Evolutionary conservation across 1,139 yeast genomes (phyloP).

Genomic region (Diutina mesorugosa): DNA sequence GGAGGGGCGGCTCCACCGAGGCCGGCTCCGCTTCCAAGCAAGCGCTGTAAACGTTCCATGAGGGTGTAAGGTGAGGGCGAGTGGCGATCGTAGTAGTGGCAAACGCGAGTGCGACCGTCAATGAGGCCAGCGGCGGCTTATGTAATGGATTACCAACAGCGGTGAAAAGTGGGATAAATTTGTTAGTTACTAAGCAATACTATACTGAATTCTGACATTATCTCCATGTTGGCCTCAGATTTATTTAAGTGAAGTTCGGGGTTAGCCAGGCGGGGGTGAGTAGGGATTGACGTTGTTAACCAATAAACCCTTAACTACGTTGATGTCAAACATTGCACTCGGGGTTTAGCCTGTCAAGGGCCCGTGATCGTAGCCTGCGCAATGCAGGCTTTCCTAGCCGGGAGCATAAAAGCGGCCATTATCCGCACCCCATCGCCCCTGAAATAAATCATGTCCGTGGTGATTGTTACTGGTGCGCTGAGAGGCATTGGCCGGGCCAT

Average conservation of each 20-base stretch:
- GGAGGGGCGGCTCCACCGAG: slow-evolving; percentile 38
- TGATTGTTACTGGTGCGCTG: slow-evolving; percentile 62
- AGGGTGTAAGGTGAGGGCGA: slow-evolving; percentile 1
- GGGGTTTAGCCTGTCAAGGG: not conserved
- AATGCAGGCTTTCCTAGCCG: not conserved
- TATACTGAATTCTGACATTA: too few relatives aligned
- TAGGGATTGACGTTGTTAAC: not conserved
- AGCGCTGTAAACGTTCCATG: slow-evolving; percentile 70
- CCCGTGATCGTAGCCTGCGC: not conserved
- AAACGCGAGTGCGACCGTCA: not conserved
- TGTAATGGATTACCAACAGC: not conserved
- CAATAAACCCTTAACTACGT: not conserved
- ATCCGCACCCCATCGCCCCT: not conserved
- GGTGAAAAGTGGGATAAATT: too few relatives aligned
- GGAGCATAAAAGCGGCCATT: not conserved
- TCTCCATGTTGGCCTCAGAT: too few relatives aligned
- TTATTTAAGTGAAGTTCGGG: too few relatives aligned
- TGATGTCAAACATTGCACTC: not conserved
- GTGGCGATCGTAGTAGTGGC: not conserved
- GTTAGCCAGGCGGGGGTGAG: too few relatives aligned
- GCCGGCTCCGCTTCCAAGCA: slow-evolving; percentile 46
- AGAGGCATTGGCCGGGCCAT: slow-evolving; percentile 61
- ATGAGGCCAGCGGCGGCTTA: not conserved
- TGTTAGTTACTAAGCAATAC: too few relatives aligned
- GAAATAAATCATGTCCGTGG: not conserved